Percentiles rank a stretch among this genome's conserved stretches.
These are phyloP conservation scores for Batkoa obscura DNA, from an alignment of 371 early-diverging fungal species.

Conservation along the genomic window DNA sequence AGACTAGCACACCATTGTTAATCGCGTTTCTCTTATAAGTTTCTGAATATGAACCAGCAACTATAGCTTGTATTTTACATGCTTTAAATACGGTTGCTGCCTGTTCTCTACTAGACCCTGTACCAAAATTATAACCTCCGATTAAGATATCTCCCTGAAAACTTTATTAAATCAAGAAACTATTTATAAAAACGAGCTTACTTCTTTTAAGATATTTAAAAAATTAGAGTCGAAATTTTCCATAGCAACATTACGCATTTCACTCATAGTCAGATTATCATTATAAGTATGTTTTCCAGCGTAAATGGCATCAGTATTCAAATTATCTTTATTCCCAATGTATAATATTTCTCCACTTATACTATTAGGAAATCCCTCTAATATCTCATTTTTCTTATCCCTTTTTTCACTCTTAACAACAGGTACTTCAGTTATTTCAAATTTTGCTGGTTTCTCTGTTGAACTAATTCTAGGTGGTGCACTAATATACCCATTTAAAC, in stretches of 20 bases:
- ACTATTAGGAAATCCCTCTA: constrained; percentile 46
- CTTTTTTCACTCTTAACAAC: not conserved
- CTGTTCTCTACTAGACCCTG: constrained; percentile 90
- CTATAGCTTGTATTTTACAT: constrained; percentile 60
- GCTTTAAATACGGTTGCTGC: constrained; percentile 85
- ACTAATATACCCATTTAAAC: constrained; percentile 57
- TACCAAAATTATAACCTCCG: constrained; percentile 87
- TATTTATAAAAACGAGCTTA: too few relatives aligned
- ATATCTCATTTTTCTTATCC: not conserved
- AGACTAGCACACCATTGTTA: constrained; percentile 80
- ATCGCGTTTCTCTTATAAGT: constrained; percentile 93
- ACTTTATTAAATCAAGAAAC: too few relatives aligned
- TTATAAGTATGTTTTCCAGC: constrained; percentile 91
- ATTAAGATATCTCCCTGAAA: constrained; percentile 54
- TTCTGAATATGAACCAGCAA: constrained; percentile 82
- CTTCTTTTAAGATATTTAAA: constrained; percentile 33
- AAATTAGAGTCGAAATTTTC: constrained; percentile 90
- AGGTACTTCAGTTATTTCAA: too few relatives aligned
- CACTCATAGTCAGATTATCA: constrained; percentile 68
- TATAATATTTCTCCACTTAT: constrained; percentile 68
- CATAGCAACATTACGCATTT: constrained; percentile 88
- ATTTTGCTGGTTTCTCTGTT: not conserved
- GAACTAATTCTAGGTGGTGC: constrained; percentile 21
- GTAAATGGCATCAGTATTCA: constrained; percentile 94
- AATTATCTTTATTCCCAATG: constrained; percentile 62